These are phyloP conservation scores for Polyporus arcularius DNA, from an alignment of 768 basidiomycete species.

Conservation along the genomic window DNA sequence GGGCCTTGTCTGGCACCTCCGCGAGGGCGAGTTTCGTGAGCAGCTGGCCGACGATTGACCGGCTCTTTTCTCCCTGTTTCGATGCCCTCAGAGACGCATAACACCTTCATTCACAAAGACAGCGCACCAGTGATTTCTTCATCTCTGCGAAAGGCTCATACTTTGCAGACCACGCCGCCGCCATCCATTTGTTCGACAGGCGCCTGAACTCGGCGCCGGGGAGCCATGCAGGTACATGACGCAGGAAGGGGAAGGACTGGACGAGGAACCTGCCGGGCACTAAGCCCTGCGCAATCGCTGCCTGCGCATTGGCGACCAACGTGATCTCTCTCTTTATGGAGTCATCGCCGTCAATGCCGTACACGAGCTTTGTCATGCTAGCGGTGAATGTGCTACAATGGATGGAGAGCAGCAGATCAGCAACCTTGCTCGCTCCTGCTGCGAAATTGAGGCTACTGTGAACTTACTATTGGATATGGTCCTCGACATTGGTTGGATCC, in stretches of 20 bases:
- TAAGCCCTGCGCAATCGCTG: not conserved
- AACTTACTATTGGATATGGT: slow-evolving; percentile 8
- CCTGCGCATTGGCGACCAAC: not conserved
- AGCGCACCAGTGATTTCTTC: too few species aligned
- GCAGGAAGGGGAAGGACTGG: slow-evolving; percentile 8
- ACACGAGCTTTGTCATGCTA: slow-evolving; percentile 26
- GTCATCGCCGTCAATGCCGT: slow-evolving; percentile 28
- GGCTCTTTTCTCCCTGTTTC: not conserved
- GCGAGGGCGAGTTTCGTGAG: not conserved
- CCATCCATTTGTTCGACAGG: not conserved
- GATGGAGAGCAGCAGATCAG: not conserved
- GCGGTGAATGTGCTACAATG: not conserved
- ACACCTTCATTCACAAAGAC: too few species aligned
- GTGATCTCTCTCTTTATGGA: slow-evolving; percentile 25
- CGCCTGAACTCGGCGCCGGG: slow-evolving; percentile 7
- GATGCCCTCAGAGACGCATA: too few species aligned
- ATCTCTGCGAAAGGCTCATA: too few species aligned
- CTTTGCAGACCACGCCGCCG: too few species aligned
- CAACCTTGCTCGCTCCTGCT: too few species aligned
- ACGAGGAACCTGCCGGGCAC: slow-evolving; percentile 3
- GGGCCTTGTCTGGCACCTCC: not conserved
- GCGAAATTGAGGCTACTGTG: not conserved
- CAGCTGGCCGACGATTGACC: not conserved
- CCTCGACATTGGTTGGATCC: not conserved
- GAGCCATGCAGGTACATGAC: slow-evolving; percentile 5